Base-by-base conservation (phyloP, 345 rosid genomes). In the Mangifera indica region DNA sequence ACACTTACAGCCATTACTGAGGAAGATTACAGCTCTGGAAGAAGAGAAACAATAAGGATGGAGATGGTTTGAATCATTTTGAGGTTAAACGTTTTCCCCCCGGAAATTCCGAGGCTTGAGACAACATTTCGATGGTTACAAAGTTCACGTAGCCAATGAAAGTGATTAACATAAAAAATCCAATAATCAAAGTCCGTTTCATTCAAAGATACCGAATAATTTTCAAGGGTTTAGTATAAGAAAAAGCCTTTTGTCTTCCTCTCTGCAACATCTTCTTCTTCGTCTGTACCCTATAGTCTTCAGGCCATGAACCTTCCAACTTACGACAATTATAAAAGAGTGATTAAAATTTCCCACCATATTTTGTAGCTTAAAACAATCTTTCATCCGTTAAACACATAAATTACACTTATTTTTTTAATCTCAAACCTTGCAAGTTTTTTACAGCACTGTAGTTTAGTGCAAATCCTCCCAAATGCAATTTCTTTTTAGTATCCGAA, bases 1-100 rank as follows among this genome's bases (percentile, higher is more conserved):
- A 9, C 5, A 70, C 76, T 79, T 79, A 79, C 82, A 56, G 82
- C 76, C 76, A 79, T 79, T 57, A 60, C 32, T 25, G 61, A 71
- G 22, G 55, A 51, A n/a, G 55, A 63, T 40, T 53, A 26, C 53
- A 49, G 56, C 42, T 60, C 21, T 42, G 18, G 46, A 37, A 62
- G 26, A 56, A 42, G 26, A 44, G 18, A 13, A 26, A 73, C 4
- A 32, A 21, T 22, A 42, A 63, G 21, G 45, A 56, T 24, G 14
- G 44, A 57, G 40, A 10, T 17, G 20, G 15, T 58, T 64, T 8
- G 3, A 54, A 58, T 20, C 26, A 52, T 15, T 60, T 55, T 12
- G 15, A 65, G 78, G 37, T 51, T 2, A 37, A 37, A 37, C 42
- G 42, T 42, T 14, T 44, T 65, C 53, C 45, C 24, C 22, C 18